Conservation (phyloP, 129 eudicot species). For the Kitagawia praeruptora region DNA sequence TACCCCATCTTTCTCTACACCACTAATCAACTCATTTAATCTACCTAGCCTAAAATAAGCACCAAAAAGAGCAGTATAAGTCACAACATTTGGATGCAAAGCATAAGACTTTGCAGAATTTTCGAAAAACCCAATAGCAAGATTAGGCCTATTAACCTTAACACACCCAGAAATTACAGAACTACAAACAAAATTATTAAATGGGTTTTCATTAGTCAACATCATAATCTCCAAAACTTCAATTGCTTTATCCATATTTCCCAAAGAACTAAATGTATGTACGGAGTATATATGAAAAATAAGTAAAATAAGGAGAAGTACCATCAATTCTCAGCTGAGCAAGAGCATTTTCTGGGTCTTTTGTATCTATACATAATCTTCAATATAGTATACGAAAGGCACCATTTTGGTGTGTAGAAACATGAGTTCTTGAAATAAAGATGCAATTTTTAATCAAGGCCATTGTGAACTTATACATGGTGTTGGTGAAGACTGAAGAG, state of each 20-base stretch:
- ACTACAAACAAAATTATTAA: conserved; percentile 63
- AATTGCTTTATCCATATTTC: conserved; percentile 53
- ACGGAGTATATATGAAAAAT: conserved; percentile 45
- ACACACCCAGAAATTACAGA: conserved; percentile 59
- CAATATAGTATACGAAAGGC: background rate
- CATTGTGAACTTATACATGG: background rate
- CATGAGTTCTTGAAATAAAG: background rate
- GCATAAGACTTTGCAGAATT: conserved; percentile 37
- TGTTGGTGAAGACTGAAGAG: background rate
- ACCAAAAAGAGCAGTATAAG: conserved; percentile 51
- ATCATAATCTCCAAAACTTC: conserved; percentile 59
- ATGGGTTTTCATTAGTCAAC: conserved; percentile 48
- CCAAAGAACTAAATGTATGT: conserved; percentile 33
- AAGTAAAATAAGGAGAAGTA: conserved; percentile 42
- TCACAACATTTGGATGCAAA: conserved; percentile 38
- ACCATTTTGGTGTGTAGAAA: background rate
- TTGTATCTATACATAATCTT: conserved; percentile 27
- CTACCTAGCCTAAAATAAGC: conserved; percentile 54
- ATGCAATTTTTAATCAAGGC: background rate
- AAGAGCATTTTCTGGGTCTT: conserved; percentile 61
- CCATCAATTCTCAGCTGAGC: conserved; percentile 31
- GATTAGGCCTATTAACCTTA: conserved; percentile 53
- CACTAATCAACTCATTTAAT: conserved; percentile 30
- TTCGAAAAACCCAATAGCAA: conserved; percentile 61
- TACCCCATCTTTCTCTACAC: conserved; percentile 41